phyloP scores from a whole-genome alignment of 306 rosid species.

The Vicia villosa region DNA sequence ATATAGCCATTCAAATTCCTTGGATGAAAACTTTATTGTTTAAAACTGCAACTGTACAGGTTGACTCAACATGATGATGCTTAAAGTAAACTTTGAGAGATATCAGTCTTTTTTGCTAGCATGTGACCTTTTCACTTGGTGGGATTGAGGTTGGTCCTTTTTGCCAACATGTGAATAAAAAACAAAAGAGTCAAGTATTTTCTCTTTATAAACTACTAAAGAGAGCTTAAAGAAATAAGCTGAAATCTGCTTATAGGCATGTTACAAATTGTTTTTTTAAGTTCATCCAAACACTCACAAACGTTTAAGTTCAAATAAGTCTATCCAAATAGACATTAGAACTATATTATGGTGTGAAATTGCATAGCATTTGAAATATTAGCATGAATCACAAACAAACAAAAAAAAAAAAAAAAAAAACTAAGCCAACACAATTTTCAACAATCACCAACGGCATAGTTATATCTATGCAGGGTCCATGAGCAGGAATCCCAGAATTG shows the following conservation, averaged over 20 bases:
- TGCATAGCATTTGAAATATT: conserved; percentile 2
- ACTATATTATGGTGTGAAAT: background rate
- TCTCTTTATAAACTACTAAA: too few species aligned
- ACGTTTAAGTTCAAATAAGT: too few species aligned
- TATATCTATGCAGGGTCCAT: background rate
- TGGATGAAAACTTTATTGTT: background rate
- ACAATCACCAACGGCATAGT: background rate
- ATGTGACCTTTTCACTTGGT: background rate
- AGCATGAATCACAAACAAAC: background rate
- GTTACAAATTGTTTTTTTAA: too few species aligned
- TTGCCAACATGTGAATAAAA: background rate
- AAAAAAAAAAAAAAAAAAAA: too few species aligned
- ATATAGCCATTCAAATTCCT: background rate
- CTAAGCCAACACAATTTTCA: background rate
- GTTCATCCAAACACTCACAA: too few species aligned
- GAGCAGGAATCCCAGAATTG: conserved; percentile 22
- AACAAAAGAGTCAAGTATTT: too few species aligned
- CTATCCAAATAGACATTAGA: background rate
- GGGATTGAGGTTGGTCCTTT: background rate
- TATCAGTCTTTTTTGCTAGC: background rate
- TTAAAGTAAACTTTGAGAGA: background rate
- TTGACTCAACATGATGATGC: background rate
- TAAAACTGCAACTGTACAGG: background rate
- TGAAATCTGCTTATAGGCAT: too few species aligned
- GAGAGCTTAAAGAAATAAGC: too few species aligned